These are phyloP conservation scores for Plasmodium coatneyi DNA, from an alignment of 169 alveolate genomes.

Conservation along the genomic window DNA sequence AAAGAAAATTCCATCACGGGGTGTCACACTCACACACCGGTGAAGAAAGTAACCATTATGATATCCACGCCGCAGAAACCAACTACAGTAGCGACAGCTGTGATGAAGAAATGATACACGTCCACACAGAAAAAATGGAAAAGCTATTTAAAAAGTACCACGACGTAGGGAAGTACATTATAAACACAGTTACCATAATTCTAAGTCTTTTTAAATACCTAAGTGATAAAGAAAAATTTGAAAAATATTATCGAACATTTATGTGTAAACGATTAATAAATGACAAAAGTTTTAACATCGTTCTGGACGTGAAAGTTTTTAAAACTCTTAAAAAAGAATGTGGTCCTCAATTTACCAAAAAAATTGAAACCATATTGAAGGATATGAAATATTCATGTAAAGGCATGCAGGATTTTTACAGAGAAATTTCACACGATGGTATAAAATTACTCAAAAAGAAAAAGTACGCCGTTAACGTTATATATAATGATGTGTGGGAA, in stretches of 20 bases:
- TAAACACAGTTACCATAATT: slow-evolving; percentile 40
- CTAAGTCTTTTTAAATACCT: slow-evolving; percentile 65
- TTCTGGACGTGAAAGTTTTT: slow-evolving; percentile 59
- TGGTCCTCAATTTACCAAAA: slow-evolving; percentile 74
- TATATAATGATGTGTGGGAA: slow-evolving; percentile 64
- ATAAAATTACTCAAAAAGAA: slow-evolving; percentile 21
- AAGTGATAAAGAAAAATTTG: slow-evolving; percentile 74
- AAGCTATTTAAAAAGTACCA: slow-evolving; percentile 48
- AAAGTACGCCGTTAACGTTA: slow-evolving; percentile 45
- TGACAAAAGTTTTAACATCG: slow-evolving; percentile 33
- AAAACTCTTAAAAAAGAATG: slow-evolving; percentile 73
- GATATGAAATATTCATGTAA: slow-evolving; percentile 63
- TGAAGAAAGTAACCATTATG: not conserved
- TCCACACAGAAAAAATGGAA: slow-evolving; percentile 17
- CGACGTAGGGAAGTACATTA: slow-evolving; percentile 41
- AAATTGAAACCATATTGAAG: slow-evolving; percentile 63
- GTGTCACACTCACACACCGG: not conserved
- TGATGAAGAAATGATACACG: not conserved
- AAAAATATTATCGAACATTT: slow-evolving; percentile 45
- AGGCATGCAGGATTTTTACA: slow-evolving; percentile 29
- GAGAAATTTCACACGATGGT: not conserved
- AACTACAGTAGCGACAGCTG: not conserved
- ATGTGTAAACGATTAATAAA: slow-evolving; percentile 74
- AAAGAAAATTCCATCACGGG: not conserved
- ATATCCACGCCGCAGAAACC: not conserved